phyloP scores from a whole-genome alignment of 2,329 filamentous ascomycete species.

The Talaromyces albobiverticillius region DNA sequence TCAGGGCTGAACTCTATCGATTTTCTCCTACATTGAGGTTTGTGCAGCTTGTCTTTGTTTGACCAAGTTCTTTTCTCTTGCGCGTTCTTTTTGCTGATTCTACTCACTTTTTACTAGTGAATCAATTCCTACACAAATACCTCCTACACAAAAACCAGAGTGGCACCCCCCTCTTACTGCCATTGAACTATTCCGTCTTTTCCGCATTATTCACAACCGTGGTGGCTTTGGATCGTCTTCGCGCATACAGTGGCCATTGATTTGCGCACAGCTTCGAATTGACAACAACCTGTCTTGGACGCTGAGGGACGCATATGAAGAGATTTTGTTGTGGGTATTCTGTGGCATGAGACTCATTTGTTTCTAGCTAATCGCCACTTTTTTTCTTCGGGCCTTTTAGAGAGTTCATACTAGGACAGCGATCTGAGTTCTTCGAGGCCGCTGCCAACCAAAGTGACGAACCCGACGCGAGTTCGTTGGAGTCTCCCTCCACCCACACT shows the following conservation, averaged over 20 bases:
- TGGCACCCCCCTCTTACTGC: neutral
- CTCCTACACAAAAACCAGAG: neutral
- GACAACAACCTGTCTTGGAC: neutral
- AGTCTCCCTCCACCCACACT: neutral
- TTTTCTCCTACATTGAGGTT: constrained; percentile 13
- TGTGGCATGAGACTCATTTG: neutral
- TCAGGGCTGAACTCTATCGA: neutral
- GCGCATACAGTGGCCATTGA: neutral
- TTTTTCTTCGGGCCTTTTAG: neutral
- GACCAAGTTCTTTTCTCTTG: too few relatives aligned
- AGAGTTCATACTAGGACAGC: neutral
- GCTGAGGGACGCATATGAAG: neutral
- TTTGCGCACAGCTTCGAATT: neutral
- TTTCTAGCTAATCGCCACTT: neutral
- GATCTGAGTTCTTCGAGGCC: neutral
- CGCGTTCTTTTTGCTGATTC: neutral
- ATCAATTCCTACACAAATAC: too few relatives aligned
- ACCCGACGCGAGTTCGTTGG: neutral
- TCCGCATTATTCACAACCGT: neutral
- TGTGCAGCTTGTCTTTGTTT: constrained; percentile 6
- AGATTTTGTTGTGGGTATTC: neutral
- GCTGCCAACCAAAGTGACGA: neutral
- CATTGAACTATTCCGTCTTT: neutral
- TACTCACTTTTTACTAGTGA: neutral
- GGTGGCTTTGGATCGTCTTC: neutral